These are phyloP conservation scores for Elongisporangium prolatum DNA, from an alignment of 352 stramenopile genomes.

Conservation along the genomic window DNA sequence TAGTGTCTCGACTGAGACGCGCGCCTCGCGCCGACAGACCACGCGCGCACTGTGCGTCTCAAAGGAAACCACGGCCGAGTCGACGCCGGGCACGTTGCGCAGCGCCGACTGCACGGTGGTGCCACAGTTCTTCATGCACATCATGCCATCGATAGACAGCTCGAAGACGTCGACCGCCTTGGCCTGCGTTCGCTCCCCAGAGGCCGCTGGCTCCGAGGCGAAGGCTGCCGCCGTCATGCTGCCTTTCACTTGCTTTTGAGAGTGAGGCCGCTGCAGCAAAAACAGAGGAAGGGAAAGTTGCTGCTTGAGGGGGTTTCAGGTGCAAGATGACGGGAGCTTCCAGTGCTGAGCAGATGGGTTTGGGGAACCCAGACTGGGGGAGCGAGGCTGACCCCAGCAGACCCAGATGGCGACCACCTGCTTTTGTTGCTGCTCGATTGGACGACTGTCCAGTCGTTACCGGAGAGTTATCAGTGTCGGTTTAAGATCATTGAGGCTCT, in stretches of 20 bases:
- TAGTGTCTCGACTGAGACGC: constrained; percentile 37
- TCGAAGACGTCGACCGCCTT: constrained; percentile 25
- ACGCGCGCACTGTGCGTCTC: constrained; percentile 57
- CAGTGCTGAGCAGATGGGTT: neutral
- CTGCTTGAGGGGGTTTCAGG: neutral
- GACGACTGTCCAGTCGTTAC: neutral
- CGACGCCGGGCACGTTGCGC: constrained; percentile 54
- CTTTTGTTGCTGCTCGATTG: neutral
- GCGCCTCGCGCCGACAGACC: constrained; percentile 33
- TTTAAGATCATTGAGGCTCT: too few species aligned
- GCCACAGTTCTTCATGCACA: constrained; percentile 95
- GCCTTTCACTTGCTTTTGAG: neutral
- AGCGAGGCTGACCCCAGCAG: neutral
- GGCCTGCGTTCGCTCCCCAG: constrained; percentile 8
- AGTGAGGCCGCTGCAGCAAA: neutral
- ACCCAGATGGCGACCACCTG: neutral
- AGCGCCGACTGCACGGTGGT: constrained; percentile 84
- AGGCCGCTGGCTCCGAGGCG: constrained; percentile 1
- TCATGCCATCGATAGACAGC: constrained; percentile 91
- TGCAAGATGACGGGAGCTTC: neutral
- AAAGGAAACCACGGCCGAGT: constrained; percentile 60
- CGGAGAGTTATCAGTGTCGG: too few species aligned
- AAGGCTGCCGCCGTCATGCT: constrained; percentile 1
- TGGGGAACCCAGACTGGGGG: neutral
- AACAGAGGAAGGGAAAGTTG: neutral